A percentile compares a stretch with the other conserved stretches of the same genome.
Conservation (phyloP, 257 asterid species). For the Lycium ferocissimum region DNA sequence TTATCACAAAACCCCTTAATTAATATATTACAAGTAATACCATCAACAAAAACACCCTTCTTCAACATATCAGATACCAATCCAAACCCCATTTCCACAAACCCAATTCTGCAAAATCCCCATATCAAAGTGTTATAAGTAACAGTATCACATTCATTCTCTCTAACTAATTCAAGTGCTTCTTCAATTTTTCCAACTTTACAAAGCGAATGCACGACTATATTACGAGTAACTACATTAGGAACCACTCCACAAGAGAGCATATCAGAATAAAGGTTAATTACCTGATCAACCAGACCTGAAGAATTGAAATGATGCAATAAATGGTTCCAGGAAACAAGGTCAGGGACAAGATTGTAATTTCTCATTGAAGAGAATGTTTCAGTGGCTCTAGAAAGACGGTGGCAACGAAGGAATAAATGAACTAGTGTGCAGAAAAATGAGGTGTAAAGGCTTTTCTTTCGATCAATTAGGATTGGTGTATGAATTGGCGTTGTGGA, state of each 20-base stretch:
- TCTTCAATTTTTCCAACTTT: constrained; percentile 60
- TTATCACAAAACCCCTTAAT: constrained; percentile 80
- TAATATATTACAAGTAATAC: constrained; percentile 75
- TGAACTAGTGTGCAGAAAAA: constrained; percentile 86
- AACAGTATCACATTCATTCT: constrained; percentile 60
- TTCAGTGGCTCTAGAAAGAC: constrained; percentile 63
- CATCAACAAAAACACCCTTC: constrained; percentile 54
- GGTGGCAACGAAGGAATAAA: constrained; percentile 83
- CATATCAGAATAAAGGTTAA: constrained; percentile 68
- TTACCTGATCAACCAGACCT: constrained; percentile 76
- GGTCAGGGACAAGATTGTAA: constrained; percentile 56
- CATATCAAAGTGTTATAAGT: constrained; percentile 92
- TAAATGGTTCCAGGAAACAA: constrained; percentile 66
- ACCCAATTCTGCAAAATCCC: constrained; percentile 76
- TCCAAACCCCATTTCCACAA: constrained; percentile 66
- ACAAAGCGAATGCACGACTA: constrained; percentile 71
- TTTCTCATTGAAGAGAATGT: constrained; percentile 76
- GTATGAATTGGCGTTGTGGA: constrained; percentile 32
- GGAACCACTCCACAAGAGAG: constrained; percentile 57
- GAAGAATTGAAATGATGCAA: constrained; percentile 68
- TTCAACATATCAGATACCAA: constrained; percentile 83
- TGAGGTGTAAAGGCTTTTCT: constrained; percentile 53
- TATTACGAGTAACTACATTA: constrained; percentile 65
- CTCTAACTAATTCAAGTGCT: constrained; percentile 61
- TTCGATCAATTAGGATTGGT: constrained; percentile 19